Percentiles rank a stretch among this genome's conserved stretches.
These are phyloP conservation scores for Thecaphora thlaspeos DNA, from an alignment of 1,284 basidiomycete species.

Conservation along the genomic window DNA sequence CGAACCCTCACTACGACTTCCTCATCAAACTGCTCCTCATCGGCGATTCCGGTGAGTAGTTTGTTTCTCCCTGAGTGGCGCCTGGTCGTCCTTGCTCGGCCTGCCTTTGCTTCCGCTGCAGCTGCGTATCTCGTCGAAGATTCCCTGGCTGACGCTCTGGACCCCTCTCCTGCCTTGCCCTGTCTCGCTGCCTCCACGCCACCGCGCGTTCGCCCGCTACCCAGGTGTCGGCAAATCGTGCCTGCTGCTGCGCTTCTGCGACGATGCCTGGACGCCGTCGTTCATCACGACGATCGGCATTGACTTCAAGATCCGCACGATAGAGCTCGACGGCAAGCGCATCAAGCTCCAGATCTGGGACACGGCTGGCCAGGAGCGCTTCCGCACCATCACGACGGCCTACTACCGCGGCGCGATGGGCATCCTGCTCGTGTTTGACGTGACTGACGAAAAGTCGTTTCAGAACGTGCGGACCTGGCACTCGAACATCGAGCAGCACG, in stretches of 20 bases:
- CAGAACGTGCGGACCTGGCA: slow-evolving; percentile 99
- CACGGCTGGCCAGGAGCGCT: slow-evolving; percentile 98
- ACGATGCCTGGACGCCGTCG: slow-evolving; percentile 98
- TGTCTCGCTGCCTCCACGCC: too few relatives aligned
- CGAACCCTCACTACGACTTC: slow-evolving; percentile 55
- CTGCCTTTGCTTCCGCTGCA: too few relatives aligned
- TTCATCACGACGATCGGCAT: slow-evolving; percentile 97
- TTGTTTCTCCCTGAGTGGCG: too few relatives aligned
- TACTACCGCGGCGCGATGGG: slow-evolving; percentile 99
- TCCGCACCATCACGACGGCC: slow-evolving; percentile 98
- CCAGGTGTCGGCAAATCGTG: slow-evolving; percentile 87
- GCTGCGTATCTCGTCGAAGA: too few relatives aligned
- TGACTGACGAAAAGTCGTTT: slow-evolving; percentile 96
- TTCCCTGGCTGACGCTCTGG: too few relatives aligned
- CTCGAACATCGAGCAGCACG: slow-evolving; percentile 96
- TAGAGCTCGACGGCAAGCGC: slow-evolving; percentile 91
- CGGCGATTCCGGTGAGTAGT: slow-evolving; percentile 12
- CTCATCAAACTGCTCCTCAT: slow-evolving; percentile 33
- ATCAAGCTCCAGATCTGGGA: slow-evolving; percentile 99
- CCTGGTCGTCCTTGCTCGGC: too few relatives aligned
- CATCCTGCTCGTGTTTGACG: slow-evolving; percentile 96
- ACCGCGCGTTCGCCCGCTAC: background rate
- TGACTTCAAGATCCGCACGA: slow-evolving; percentile 73
- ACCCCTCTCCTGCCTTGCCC: too few relatives aligned
- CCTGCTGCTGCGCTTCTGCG: slow-evolving; percentile 95